Evolutionary conservation across 1,284 basidiomycete species (phyloP).

Genomic region (Dichomitus squalens): DNA sequence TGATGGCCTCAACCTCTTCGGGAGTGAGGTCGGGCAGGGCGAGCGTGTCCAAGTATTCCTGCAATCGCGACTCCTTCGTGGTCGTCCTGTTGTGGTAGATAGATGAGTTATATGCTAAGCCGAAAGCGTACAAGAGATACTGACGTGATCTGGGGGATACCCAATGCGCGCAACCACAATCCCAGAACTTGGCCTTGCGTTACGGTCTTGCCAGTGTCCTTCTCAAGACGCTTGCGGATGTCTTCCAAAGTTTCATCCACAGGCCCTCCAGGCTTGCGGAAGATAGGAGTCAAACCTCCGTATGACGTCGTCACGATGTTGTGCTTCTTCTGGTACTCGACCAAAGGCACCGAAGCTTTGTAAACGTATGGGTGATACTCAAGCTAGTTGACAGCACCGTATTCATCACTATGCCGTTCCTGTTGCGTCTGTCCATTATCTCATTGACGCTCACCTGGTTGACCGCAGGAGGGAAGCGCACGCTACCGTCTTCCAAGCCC

Average conservation of each 20-base stretch:
- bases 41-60: conserved; percentile 63
- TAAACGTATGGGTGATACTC: conserved; percentile 84
- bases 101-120: background rate
- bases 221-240: conserved; percentile 24
- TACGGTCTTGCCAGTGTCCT: conserved; percentile 35
- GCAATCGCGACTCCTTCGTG: conserved; percentile 67
- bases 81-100: conserved; percentile 52
- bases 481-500: conserved; percentile 26
- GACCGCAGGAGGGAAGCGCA: conserved; percentile 58
- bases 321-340: conserved; percentile 57
- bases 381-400: conserved; percentile 45
- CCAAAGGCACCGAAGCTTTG: conserved; percentile 55
- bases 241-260: conserved; percentile 43
- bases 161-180: conserved; percentile 38
- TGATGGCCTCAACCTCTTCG: conserved; percentile 66
- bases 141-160: conserved; percentile 58
- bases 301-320: conserved; percentile 73
- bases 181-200: conserved; percentile 38
- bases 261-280: conserved; percentile 57
- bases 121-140: conserved; percentile 26
- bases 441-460: conserved; percentile 64
- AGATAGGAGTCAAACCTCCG: conserved; percentile 63
- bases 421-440: no score
- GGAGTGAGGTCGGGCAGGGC: conserved; percentile 57
- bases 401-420: no score